These are phyloP conservation scores for Euptelea pleiosperma DNA, from an alignment of 164 flowering plant genomes.

Conservation along the genomic window DNA sequence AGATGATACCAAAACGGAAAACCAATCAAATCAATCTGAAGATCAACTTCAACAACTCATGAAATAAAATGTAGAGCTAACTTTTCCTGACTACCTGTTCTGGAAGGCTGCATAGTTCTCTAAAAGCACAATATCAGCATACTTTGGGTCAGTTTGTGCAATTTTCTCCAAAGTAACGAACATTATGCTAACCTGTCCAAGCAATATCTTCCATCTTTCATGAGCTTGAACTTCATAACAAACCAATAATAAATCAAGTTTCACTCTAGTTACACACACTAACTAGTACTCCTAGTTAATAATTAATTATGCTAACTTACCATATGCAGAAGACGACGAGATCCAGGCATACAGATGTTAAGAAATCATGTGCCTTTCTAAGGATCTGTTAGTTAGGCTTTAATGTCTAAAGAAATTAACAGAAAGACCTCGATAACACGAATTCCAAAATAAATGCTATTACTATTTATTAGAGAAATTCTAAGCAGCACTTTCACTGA, in stretches of 20 bases:
- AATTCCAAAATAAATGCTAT: no score
- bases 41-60: not conserved
- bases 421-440: no score
- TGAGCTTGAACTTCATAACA: not conserved
- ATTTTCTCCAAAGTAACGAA: constrained; percentile 93
- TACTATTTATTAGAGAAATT: no score
- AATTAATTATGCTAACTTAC: no score
- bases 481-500: no score
- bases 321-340: no score
- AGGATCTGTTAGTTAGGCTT: no score
- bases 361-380: no score
- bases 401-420: no score
- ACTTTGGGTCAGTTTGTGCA: constrained; percentile 80
- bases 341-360: no score
- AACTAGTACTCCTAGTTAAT: no score
- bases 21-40: not conserved
- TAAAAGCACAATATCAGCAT: constrained; percentile 78
- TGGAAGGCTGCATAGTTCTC: constrained; percentile 98
- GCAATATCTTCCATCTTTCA: not conserved
- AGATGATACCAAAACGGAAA: not conserved
- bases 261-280: no score
- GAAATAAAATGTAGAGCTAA: constrained; percentile 2
- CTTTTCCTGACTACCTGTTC: constrained; percentile 62
- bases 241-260: not conserved
- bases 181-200: constrained; percentile 82